Evolutionary conservation across 2,329 filamentous ascomycete genomes (phyloP).

Genomic region (Sodiomyces alkalinus): DNA sequence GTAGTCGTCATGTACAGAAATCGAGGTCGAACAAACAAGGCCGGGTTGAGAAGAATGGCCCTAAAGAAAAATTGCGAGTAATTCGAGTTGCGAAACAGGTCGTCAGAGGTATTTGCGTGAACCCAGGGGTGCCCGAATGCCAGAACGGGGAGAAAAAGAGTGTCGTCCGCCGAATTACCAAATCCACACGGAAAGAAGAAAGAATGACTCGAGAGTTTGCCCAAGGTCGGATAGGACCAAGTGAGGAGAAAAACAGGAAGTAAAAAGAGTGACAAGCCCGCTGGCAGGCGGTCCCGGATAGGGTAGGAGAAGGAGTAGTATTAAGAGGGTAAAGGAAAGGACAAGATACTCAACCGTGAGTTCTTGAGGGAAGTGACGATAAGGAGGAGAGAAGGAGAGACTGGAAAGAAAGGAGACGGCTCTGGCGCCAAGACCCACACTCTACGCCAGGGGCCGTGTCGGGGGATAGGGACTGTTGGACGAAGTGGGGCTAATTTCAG

Average conservation of each 20-base stretch:
- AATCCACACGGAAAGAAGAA: constrained; percentile 10
- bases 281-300: constrained; percentile 34
- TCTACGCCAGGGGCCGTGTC: too few species aligned
- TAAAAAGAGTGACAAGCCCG: constrained; percentile 44
- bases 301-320: not conserved
- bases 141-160: constrained; percentile 5
- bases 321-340: not conserved
- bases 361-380: constrained; percentile 17
- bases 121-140: not conserved
- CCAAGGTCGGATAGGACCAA: not conserved
- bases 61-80: not conserved
- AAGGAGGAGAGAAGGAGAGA: constrained; percentile 6
- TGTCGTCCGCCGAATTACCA: constrained; percentile 3
- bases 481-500: too few species aligned
- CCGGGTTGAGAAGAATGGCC: too few species aligned
- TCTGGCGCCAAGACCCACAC: too few species aligned
- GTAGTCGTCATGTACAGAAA: too few species aligned
- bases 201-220: constrained; percentile 17
- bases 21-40: too few species aligned
- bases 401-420: too few species aligned
- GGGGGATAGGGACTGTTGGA: too few species aligned
- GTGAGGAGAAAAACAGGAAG: constrained; percentile 12
- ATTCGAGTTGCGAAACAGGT: not conserved
- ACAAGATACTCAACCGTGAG: constrained; percentile 19
- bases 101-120: not conserved